A percentile compares a stretch with the other conserved stretches of the same genome.
phyloP scores from a whole-genome alignment of 495 filamentous ascomycete species.

The Echria macrotheca region DNA sequence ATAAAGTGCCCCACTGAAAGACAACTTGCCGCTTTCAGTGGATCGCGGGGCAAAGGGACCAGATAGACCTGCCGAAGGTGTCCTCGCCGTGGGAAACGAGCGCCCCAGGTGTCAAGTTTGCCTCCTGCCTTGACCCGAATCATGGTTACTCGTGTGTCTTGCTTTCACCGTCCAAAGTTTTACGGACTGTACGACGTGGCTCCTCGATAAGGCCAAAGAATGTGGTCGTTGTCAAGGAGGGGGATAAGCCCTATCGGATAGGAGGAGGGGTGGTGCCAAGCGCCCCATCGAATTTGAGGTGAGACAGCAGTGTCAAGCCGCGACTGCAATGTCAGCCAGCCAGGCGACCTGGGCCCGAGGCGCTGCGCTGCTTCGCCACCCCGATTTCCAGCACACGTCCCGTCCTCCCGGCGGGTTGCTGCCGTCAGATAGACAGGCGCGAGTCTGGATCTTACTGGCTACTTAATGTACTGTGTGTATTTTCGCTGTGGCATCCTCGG shows the following conservation, averaged over 20 bases:
- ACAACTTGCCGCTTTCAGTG: neutral
- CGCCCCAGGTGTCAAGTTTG: no score
- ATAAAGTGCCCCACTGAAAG: neutral
- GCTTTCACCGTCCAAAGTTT: no score
- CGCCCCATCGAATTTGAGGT: neutral
- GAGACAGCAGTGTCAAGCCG: constrained; percentile 7
- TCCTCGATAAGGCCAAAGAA: no score
- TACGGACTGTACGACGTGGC: no score
- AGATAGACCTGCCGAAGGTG: no score
- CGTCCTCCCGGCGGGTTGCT: neutral
- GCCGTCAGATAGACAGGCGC: no score
- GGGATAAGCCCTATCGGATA: constrained; percentile 7
- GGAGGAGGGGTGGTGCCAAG: neutral
- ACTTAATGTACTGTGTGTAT: no score
- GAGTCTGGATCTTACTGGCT: constrained; percentile 8
- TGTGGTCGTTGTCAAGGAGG: no score
- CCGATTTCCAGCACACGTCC: neutral
- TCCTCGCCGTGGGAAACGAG: no score
- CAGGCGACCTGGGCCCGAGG: neutral
- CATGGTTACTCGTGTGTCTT: no score
- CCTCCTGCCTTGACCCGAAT: no score
- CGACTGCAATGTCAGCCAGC: constrained; percentile 10
- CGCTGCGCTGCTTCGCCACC: constrained; percentile 10
- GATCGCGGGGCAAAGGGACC: constrained; percentile 4
- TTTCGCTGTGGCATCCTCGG: constrained; percentile 5